These are phyloP conservation scores for Nicotiana undulata DNA, from an alignment of 257 asterid genomes.

Conservation along the genomic window DNA sequence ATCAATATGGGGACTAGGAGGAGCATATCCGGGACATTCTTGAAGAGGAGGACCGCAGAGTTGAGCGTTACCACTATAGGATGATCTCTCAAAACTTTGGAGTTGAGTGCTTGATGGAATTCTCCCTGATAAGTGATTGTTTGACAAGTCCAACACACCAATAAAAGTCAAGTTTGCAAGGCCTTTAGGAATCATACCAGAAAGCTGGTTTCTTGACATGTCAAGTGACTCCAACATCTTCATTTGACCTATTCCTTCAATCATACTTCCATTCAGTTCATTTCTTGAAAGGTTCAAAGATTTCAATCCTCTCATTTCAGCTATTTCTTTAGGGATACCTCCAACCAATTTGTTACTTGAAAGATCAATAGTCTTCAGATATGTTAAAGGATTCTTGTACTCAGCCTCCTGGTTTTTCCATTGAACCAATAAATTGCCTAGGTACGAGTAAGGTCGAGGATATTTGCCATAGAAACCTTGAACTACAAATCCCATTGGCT, in stretches of 20 bases:
- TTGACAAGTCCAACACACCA: constrained; percentile 19
- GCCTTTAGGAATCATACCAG: constrained; percentile 23
- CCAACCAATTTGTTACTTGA: constrained; percentile 24
- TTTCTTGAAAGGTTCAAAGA: constrained; percentile 26
- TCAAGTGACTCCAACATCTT: constrained; percentile 27
- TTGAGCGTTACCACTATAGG: constrained; percentile 15
- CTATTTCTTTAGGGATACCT: constrained; percentile 13
- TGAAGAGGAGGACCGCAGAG: constrained; percentile 24
- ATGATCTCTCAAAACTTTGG: constrained; percentile 19
- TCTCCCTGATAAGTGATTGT: constrained; percentile 23
- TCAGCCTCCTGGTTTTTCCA: constrained; percentile 18
- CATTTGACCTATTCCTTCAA: constrained; percentile 17
- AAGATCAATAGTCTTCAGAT: constrained; percentile 25
- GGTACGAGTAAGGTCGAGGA: neutral
- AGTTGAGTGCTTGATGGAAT: constrained; percentile 31
- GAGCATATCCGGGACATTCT: constrained; percentile 1
- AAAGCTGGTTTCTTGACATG: constrained; percentile 23
- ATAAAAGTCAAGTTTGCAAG: constrained; percentile 8
- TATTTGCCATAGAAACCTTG: too few species aligned
- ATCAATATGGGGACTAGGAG: neutral
- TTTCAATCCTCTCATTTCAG: constrained; percentile 12
- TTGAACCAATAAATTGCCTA: constrained; percentile 6
- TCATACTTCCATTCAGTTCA: constrained; percentile 20
- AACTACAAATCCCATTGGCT: neutral
- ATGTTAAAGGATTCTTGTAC: constrained; percentile 4